A percentile compares a stretch with the other conserved stretches of the same genome.
Conservation (phyloP, 352 stramenopile genomes). For the Globisporangium lucens region DNA sequence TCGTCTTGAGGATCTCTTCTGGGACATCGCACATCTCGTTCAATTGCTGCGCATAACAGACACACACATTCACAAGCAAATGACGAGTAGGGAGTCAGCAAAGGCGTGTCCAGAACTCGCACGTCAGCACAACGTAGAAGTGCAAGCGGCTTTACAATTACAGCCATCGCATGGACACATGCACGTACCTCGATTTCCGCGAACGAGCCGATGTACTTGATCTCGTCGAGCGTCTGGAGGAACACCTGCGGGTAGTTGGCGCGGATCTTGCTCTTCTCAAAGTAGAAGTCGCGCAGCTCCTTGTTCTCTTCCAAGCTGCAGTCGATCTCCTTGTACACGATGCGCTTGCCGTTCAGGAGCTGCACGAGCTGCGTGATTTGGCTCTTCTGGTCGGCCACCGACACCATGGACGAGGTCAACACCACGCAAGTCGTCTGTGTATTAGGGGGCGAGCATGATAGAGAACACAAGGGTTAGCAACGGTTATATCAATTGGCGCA, state of each 20-base stretch:
- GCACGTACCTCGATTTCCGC: constrained; percentile 67
- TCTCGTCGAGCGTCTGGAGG: constrained; percentile 37
- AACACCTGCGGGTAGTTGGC: constrained; percentile 88
- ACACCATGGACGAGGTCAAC: constrained; percentile 74
- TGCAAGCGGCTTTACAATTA: neutral
- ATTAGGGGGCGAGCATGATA: neutral
- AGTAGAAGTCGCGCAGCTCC: constrained; percentile 68
- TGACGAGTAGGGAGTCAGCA: neutral
- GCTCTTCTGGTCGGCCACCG: constrained; percentile 74
- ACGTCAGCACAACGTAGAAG: neutral
- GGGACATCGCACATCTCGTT: constrained; percentile 84
- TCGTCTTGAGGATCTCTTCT: constrained; percentile 65
- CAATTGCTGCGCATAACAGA: constrained; percentile 40
- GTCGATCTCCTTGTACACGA: constrained; percentile 73
- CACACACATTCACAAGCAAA: neutral
- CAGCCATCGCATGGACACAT: neutral
- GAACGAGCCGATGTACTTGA: constrained; percentile 77
- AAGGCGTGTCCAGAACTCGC: neutral
- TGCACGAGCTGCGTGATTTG: constrained; percentile 69
- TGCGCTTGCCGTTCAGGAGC: constrained; percentile 69
- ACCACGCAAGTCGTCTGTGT: constrained; percentile 48
- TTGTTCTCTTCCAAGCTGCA: constrained; percentile 81
- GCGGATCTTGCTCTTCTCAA: constrained; percentile 72
- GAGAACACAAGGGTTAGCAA: neutral
- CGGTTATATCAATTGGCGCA: neutral